Base-by-base conservation (phyloP, 148 eudicot species). In the Drosera capensis region DNA sequence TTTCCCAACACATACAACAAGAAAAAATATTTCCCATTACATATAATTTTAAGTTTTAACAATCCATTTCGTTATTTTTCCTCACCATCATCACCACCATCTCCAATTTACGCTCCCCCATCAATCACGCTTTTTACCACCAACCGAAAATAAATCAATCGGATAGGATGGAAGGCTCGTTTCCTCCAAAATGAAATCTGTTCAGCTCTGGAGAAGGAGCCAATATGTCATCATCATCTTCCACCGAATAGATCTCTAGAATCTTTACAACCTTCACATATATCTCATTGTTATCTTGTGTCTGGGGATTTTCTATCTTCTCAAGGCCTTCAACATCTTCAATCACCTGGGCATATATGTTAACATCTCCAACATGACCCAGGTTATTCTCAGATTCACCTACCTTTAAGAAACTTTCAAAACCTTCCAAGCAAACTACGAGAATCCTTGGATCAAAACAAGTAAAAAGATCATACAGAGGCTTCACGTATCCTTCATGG, bases 251-350 rank as follows among this genome's bases (percentile, higher is more conserved):
- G 23, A 86, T 64, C 64, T 85, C 95, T n/a, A 85, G 68, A 46
- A 85, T 60, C 70, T 80, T 80, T 40, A 84, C 87, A 2, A 76
- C 73, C 65, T 80, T 85, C 57, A 80, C 90, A 46, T 85, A 85
- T 45, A 85, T 85, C 46, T 86, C 95, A 50, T 78, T 78, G 64
- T 86, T 86, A 63, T 86, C 86, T 46, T 80, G 95, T 52, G 67
- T 67, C 74, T 84, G 94, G 30, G 80, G 65, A 49, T 58, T 77
- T 58, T 84, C 94, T 39, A 85, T 80, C 64, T 80, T 85, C 63
- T 85, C 95, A 40, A 85, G 31, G 41, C 92, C 95, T 15, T 86
- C 95, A 51, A 83, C 78, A 22, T 80, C 92, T 57, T 86, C 95
- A 41, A 86, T 52, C 73, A 73, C 55, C 66, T 78, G 92, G 26